Conservation (phyloP, 495 filamentous ascomycete species). For the Daldinia decipiens region DNA sequence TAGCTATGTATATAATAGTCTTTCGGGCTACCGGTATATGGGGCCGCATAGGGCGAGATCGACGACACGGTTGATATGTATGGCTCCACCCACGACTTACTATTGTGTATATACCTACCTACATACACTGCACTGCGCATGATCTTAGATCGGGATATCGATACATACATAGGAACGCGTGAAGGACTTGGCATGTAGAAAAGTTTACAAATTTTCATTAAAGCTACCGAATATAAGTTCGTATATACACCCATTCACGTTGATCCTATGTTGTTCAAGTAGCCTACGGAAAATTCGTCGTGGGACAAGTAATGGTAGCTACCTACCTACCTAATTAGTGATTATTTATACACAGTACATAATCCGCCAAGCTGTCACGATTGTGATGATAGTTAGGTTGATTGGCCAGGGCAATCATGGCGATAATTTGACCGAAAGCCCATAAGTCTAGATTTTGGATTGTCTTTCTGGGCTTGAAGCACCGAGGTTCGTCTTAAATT, state of each 20-base stretch:
- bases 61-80: slow-evolving; percentile 13
- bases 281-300: background rate
- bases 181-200: slow-evolving; percentile 32
- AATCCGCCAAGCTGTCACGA: background rate
- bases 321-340: no score
- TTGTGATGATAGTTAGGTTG: slow-evolving; percentile 5
- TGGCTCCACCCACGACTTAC: slow-evolving; percentile 16
- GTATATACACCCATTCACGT: background rate
- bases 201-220: background rate
- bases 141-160: slow-evolving; percentile 27
- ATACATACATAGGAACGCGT: background rate
- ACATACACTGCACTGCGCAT: background rate
- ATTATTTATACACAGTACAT: background rate
- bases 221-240: background rate
- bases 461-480: background rate
- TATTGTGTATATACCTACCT: background rate
- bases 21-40: slow-evolving; percentile 34
- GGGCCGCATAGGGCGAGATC: slow-evolving; percentile 22
- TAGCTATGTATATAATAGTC: slow-evolving; percentile 12
- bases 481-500: slow-evolving; percentile 11
- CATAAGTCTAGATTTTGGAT: slow-evolving; percentile 1
- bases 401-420: slow-evolving; percentile 23
- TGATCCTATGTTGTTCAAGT: background rate
- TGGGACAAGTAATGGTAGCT: background rate
- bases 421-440: slow-evolving; percentile 22